Percentiles rank a stretch among this genome's conserved stretches.
Evolutionary conservation across 495 filamentous ascomycete species (phyloP).

Genomic region (Aspergillus haitiensis): DNA sequence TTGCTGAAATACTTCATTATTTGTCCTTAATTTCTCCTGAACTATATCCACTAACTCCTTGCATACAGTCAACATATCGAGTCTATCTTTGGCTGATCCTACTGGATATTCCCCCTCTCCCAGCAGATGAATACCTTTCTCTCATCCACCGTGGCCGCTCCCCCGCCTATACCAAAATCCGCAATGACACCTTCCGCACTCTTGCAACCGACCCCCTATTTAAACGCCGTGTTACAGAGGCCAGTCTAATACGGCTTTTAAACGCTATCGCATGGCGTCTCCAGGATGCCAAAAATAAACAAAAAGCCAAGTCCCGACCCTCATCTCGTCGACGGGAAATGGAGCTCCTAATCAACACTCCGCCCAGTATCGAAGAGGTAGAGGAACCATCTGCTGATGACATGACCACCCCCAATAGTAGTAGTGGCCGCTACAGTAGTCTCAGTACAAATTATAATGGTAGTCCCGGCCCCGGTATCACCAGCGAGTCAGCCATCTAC

Average conservation of each 20-base stretch:
- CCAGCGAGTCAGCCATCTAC: conserved; percentile 73
- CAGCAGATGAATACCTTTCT: conserved; percentile 82
- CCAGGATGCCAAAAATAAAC: conserved; percentile 66
- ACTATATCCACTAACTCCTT: conserved; percentile 16
- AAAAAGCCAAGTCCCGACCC: conserved; percentile 37
- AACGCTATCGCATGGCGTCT: conserved; percentile 95
- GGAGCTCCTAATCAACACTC: conserved; percentile 43
- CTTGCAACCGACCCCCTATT: conserved; percentile 94
- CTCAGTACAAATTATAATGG: neutral
- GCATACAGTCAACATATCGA: conserved; percentile 75
- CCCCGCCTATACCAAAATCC: conserved; percentile 93
- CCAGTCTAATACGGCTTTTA: conserved; percentile 90
- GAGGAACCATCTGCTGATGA: conserved; percentile 38
- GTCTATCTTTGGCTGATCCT: conserved; percentile 96
- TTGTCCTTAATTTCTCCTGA: conserved; percentile 19
- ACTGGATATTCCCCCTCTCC: conserved; percentile 77
- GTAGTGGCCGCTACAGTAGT: conserved; percentile 42
- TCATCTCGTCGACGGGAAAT: conserved; percentile 42
- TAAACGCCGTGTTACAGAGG: conserved; percentile 90
- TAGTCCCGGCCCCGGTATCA: conserved; percentile 23
- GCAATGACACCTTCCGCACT: conserved; percentile 96
- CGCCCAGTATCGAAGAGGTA: conserved; percentile 42
- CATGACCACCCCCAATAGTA: conserved; percentile 31
- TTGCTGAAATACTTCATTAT: conserved; percentile 14
- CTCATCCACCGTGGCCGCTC: conserved; percentile 92